A percentile compares a stretch with the other conserved stretches of the same genome.
phyloP scores from a whole-genome alignment of 106 monocot genomes.

The Allium fistulosum region DNA sequence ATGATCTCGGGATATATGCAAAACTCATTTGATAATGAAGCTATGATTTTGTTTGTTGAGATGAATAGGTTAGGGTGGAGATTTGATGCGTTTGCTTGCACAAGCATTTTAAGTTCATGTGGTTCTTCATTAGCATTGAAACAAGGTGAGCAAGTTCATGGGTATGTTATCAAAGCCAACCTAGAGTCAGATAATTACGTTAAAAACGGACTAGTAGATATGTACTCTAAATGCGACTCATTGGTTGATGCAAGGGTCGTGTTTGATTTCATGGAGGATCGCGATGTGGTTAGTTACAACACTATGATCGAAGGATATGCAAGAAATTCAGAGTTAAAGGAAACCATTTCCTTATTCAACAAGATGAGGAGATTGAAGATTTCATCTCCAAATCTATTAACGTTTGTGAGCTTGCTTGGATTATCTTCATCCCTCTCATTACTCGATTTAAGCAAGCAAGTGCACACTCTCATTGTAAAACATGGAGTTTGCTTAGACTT shows the following conservation, averaged over 20 bases:
- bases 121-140: slow-evolving; percentile 46
- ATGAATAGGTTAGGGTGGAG: slow-evolving; percentile 45
- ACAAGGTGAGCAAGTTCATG: slow-evolving; percentile 70
- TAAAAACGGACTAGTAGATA: slow-evolving; percentile 74
- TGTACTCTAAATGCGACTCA: slow-evolving; percentile 76
- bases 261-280: slow-evolving; percentile 36
- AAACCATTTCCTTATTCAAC: slow-evolving; percentile 46
- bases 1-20: slow-evolving; percentile 91
- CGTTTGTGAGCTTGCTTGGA: slow-evolving; percentile 70
- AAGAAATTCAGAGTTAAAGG: slow-evolving; percentile 25
- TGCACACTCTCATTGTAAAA: slow-evolving; percentile 60
- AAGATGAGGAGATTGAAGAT: slow-evolving; percentile 49
- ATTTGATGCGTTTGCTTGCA: slow-evolving; percentile 82
- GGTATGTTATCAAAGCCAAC: slow-evolving; percentile 49
- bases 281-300: slow-evolving; percentile 74
- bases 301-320: slow-evolving; percentile 89
- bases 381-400: slow-evolving; percentile 42
- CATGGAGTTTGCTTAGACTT: slow-evolving; percentile 41
- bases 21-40: slow-evolving; percentile 48
- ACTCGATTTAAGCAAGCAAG: slow-evolving; percentile 51
- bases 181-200: slow-evolving; percentile 64
- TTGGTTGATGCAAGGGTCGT: slow-evolving; percentile 43
- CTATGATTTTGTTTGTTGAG: slow-evolving; percentile 41
- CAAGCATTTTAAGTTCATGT: slow-evolving; percentile 70
- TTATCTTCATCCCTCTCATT: slow-evolving; percentile 32